Percentiles rank a stretch among this genome's conserved stretches.
Evolutionary conservation across 805 yeast species (phyloP).

Genomic region (Schwanniomyces vanrijiae): DNA sequence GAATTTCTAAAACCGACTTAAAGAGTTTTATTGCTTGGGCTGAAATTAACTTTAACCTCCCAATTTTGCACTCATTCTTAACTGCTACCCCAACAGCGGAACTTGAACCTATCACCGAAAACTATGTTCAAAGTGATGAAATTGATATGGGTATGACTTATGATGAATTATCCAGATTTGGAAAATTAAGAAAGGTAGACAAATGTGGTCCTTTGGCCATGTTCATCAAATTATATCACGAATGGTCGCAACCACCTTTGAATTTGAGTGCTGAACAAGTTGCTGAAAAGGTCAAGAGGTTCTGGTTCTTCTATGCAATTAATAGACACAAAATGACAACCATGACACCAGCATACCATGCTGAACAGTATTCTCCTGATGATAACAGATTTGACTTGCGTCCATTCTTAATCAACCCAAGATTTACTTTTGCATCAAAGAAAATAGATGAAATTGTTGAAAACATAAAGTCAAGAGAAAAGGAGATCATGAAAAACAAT

Average conservation of each 20-base stretch:
- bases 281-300: constrained; percentile 88
- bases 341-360: constrained; percentile 96
- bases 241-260: constrained; percentile 75
- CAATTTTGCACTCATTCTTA: constrained; percentile 74
- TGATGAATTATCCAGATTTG: constrained; percentile 89
- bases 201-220: constrained; percentile 96
- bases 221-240: constrained; percentile 86
- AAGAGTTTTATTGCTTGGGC: constrained; percentile 86
- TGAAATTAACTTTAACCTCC: constrained; percentile 62
- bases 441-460: constrained; percentile 81
- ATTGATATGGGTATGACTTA: constrained; percentile 98
- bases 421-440: constrained; percentile 85
- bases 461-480: constrained; percentile 45
- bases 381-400: constrained; percentile 95
- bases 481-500: constrained; percentile 23
- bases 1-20: constrained; percentile 91
- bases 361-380: constrained; percentile 97
- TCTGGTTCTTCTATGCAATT: constrained; percentile 90
- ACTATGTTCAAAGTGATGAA: constrained; percentile 94
- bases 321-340: constrained; percentile 97
- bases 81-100: constrained; percentile 98
- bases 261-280: constrained; percentile 77
- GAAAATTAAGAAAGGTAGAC: constrained; percentile 84
- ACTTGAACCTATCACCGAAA: constrained; percentile 90
- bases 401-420: constrained; percentile 91